These are phyloP conservation scores for Phyllostachys edulis DNA, from an alignment of 176 grass and related monocot species.

Conservation along the genomic window DNA sequence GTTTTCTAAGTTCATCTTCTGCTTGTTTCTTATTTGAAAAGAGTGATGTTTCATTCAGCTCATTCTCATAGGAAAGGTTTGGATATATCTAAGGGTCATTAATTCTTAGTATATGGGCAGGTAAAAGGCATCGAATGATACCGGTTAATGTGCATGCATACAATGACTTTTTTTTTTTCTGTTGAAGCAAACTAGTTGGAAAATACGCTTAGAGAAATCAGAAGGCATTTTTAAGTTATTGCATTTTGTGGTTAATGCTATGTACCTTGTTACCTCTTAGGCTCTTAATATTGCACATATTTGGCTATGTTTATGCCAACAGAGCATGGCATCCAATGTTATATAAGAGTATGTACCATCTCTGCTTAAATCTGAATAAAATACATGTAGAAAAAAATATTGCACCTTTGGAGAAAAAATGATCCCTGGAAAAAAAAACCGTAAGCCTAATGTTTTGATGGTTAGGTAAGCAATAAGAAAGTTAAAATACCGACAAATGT, in stretches of 20 bases:
- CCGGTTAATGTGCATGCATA: neutral
- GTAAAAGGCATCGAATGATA: neutral
- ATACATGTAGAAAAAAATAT: neutral
- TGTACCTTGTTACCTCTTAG: neutral
- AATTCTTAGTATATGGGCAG: neutral
- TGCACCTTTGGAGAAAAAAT: neutral
- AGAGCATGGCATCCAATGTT: neutral
- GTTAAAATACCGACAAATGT: neutral
- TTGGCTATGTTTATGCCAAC: neutral
- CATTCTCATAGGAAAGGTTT: neutral
- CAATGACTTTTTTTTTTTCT: neutral
- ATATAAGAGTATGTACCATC: neutral
- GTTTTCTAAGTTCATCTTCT: neutral
- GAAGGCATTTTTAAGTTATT: neutral
- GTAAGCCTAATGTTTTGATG: neutral
- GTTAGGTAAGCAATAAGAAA: neutral
- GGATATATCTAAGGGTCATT: neutral
- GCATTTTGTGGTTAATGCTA: neutral
- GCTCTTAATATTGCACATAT: neutral
- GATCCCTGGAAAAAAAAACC: neutral
- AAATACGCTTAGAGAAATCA: neutral
- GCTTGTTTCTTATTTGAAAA: neutral
- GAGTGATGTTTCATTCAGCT: neutral
- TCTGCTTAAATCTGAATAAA: neutral
- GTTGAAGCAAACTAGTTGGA: neutral